These are phyloP conservation scores for Tricholoma terreum DNA, from an alignment of 768 basidiomycete genomes.

Conservation along the genomic window DNA sequence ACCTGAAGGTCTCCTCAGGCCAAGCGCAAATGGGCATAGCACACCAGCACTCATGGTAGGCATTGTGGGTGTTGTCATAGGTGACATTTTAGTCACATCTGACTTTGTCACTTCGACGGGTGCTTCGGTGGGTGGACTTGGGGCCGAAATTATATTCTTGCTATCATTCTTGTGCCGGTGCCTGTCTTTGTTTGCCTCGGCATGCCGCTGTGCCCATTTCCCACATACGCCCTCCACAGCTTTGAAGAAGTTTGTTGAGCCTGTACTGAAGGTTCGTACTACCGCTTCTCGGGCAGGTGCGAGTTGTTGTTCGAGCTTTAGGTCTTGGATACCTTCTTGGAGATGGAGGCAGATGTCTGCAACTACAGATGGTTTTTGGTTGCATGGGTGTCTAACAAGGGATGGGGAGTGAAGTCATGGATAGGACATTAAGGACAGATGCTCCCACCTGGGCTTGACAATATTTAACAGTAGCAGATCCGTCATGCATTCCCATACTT, in stretches of 20 bases:
- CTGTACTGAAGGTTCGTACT: conserved; percentile 65
- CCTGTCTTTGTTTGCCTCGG: neutral
- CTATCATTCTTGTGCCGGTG: neutral
- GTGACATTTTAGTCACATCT: conserved; percentile 13
- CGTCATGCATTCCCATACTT: conserved; percentile 87
- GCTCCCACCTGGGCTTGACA: conserved; percentile 78
- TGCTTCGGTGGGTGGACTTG: conserved; percentile 24
- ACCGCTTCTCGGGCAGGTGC: conserved; percentile 91
- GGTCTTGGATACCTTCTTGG: conserved; percentile 90
- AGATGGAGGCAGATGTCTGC: conserved; percentile 90
- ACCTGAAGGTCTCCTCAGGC: conserved; percentile 5
- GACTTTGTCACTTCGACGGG: conserved; percentile 39
- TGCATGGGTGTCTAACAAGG: conserved; percentile 79
- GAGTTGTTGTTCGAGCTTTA: conserved; percentile 91
- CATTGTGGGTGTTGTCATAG: neutral
- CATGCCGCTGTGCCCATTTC: conserved; percentile 49
- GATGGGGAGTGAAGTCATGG: neutral
- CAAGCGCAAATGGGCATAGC: conserved; percentile 16
- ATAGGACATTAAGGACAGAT: neutral
- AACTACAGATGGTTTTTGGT: conserved; percentile 84
- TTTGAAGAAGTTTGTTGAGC: conserved; percentile 81
- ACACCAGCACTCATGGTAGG: conserved; percentile 6
- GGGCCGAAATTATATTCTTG: conserved; percentile 9
- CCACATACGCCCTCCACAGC: conserved; percentile 88
- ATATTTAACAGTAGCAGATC: conserved; percentile 95